phyloP scores from a whole-genome alignment of 352 stramenopile species.

The Globisporangium mamillatum region DNA sequence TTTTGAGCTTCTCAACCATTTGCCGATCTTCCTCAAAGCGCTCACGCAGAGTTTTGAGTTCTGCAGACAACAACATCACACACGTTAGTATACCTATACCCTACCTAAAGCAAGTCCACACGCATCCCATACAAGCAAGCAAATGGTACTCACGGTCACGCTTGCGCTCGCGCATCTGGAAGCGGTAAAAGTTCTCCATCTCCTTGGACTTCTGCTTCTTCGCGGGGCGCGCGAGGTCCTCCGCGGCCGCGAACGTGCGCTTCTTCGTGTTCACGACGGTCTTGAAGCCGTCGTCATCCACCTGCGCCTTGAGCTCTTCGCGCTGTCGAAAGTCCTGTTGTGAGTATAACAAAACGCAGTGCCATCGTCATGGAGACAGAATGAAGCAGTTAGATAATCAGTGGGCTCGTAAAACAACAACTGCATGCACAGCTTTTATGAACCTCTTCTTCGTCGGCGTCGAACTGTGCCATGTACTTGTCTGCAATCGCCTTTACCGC shows the following conservation, averaged over 20 bases:
- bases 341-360: neutral
- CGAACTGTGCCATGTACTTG: slow-evolving; percentile 76
- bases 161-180: slow-evolving; percentile 86
- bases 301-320: slow-evolving; percentile 73
- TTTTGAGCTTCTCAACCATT: slow-evolving; percentile 82
- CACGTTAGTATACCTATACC: neutral
- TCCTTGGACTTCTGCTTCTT: slow-evolving; percentile 88
- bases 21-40: slow-evolving; percentile 81
- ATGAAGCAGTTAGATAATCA: too few relatives aligned
- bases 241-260: slow-evolving; percentile 40
- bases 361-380: neutral
- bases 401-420: too few relatives aligned
- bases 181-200: slow-evolving; percentile 81
- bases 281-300: slow-evolving; percentile 83
- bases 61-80: slow-evolving; percentile 27
- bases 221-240: slow-evolving; percentile 44
- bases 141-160: slow-evolving; percentile 59
- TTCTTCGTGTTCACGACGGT: slow-evolving; percentile 84
- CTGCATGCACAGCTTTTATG: neutral
- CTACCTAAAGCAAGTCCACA: neutral
- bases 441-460: slow-evolving; percentile 63
- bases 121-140: neutral
- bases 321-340: slow-evolving; percentile 43
- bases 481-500: slow-evolving; percentile 68
- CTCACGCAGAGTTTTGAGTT: slow-evolving; percentile 78